phyloP scores from a whole-genome alignment of 176 grass and related monocot genomes.

The Lolium rigidum region DNA sequence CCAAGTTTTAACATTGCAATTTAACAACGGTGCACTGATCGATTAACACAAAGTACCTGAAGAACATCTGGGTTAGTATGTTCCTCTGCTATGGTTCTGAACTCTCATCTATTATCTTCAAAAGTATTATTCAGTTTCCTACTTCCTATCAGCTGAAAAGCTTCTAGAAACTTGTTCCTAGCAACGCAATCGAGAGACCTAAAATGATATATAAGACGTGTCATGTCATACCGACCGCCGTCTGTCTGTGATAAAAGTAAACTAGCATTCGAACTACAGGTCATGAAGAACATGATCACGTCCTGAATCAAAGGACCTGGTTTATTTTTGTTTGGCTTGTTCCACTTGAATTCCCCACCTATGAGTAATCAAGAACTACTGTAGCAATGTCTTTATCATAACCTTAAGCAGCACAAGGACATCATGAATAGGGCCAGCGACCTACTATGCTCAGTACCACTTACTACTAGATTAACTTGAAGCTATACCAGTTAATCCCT shows the following conservation, averaged over 20 bases:
- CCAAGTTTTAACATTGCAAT: not conserved
- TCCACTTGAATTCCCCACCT: conserved; percentile 31
- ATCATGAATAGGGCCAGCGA: conserved; percentile 30
- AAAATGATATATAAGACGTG: conserved; percentile 6
- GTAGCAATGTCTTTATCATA: conserved; percentile 34
- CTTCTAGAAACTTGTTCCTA: conserved; percentile 4
- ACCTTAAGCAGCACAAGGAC: conserved; percentile 16
- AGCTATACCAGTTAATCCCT: not conserved
- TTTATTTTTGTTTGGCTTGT: not conserved
- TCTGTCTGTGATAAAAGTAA: not conserved
- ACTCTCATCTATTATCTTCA: not conserved
- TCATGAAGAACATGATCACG: conserved; percentile 21
- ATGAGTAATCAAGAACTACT: conserved; percentile 4
- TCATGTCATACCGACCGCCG: not conserved
- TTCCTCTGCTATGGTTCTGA: conserved; percentile 15
- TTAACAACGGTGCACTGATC: not conserved
- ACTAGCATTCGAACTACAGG: not conserved
- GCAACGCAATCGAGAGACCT: not conserved
- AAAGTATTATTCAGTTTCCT: not conserved
- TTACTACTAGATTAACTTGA: conserved; percentile 24
- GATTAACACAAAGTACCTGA: conserved; percentile 2
- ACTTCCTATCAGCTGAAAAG: not conserved
- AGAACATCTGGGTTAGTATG: conserved; percentile 18
- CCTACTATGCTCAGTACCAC: not conserved
- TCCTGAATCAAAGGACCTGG: conserved; percentile 20